Evolutionary conservation across 2,329 filamentous ascomycete species (phyloP).

Genomic region (Pestalotiopsis sp.): DNA sequence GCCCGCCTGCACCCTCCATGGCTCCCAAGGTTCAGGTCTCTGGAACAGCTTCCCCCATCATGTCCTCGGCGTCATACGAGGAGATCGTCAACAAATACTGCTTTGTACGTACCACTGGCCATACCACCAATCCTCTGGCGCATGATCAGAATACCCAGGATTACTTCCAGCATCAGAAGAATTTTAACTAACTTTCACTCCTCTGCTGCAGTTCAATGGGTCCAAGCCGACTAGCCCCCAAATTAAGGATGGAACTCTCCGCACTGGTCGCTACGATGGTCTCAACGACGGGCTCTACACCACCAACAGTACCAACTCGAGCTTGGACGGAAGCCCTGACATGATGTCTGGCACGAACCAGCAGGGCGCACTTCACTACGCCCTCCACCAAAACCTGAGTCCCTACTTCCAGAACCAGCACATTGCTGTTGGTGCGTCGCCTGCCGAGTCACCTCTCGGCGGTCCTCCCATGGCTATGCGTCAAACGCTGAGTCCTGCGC

Average conservation of each 20-base stretch:
- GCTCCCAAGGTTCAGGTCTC: conserved; percentile 32
- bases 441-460: conserved; percentile 34
- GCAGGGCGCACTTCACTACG: conserved; percentile 43
- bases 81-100: conserved; percentile 99
- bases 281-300: conserved; percentile 36
- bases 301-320: conserved; percentile 37
- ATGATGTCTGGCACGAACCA: conserved; percentile 32
- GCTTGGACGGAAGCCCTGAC: conserved; percentile 39
- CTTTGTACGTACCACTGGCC: conserved; percentile 80
- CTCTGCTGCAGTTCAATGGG: conserved; percentile 54
- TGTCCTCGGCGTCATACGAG: conserved; percentile 89
- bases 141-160: neutral
- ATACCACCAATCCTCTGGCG: conserved; percentile 14
- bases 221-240: conserved; percentile 58
- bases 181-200: conserved; percentile 23
- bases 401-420: conserved; percentile 36
- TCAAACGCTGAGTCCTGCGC: conserved; percentile 32
- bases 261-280: conserved; percentile 45
- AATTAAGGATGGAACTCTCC: conserved; percentile 49
- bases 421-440: conserved; percentile 33
- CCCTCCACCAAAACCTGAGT: conserved; percentile 37
- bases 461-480: conserved; percentile 24
- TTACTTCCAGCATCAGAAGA: conserved; percentile 1
- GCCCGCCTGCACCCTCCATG: conserved; percentile 7
- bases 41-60: conserved; percentile 56